Conservation (phyloP, 108 stramenopile species). For the Pseudonitzschia multiseries region DNA sequence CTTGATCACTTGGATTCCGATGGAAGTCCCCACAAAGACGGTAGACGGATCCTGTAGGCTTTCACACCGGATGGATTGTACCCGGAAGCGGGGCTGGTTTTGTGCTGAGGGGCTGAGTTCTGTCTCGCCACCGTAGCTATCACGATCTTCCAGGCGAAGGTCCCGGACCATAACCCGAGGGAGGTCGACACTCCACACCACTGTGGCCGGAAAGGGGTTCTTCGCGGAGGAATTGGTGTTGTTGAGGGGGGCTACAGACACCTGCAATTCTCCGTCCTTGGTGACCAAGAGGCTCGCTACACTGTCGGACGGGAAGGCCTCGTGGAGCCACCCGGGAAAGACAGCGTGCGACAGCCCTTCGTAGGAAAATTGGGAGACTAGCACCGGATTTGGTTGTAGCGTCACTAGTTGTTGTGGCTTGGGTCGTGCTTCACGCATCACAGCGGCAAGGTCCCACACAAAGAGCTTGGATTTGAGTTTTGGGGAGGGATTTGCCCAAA, state of each 20-base stretch:
- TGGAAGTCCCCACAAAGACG: conserved; percentile 34
- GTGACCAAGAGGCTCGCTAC: conserved; percentile 40
- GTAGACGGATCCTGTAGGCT: conserved; percentile 29
- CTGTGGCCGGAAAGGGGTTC: conserved; percentile 22
- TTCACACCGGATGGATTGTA: conserved; percentile 28
- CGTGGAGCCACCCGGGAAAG: conserved; percentile 43
- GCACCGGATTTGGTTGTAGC: conserved; percentile 27
- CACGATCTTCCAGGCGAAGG: conserved; percentile 16
- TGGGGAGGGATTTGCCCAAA: conserved; percentile 55
- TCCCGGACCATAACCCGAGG: conserved; percentile 28
- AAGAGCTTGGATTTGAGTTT: conserved; percentile 32
- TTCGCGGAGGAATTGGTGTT: conserved; percentile 20
- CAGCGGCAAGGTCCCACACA: conserved; percentile 47
- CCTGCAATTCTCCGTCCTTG: conserved; percentile 42
- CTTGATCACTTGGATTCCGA: conserved; percentile 41
- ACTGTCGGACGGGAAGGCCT: conserved; percentile 33
- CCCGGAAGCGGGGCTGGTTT: conserved; percentile 22
- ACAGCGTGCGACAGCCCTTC: conserved; percentile 21
- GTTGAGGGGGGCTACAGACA: conserved; percentile 32
- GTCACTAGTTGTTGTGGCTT: neutral
- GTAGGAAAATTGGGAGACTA: conserved; percentile 41
- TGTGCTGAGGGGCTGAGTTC: neutral
- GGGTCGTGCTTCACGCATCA: neutral
- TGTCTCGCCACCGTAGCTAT: neutral
- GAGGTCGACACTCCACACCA: conserved; percentile 29